Evolutionary conservation across 331 rosid species (phyloP), one percentile per base, ranked within the genome.

Genomic region (Phaseolus coccineus): DNA sequence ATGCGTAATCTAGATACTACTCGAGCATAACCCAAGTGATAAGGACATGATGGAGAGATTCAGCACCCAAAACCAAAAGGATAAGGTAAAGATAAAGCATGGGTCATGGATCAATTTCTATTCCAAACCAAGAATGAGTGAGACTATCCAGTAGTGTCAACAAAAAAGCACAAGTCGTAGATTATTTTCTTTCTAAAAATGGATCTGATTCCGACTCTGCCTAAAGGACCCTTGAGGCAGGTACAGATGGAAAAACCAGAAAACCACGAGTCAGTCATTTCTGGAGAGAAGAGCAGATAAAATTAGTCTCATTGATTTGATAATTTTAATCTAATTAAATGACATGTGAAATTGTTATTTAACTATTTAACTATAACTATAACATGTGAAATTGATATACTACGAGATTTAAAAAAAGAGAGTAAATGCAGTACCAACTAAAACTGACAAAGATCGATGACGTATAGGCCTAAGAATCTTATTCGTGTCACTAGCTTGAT

Each of bases 11-110:
- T 27, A 30, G 56, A 79, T 37, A 40, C 1, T 13, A 50, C 40
- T 64, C 13, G 47, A 70, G 64, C 65, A 35, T 48, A 59, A 71
- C 30, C 51, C 71, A 47, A 61, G 46, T 57, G 51, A 68, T 11
- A 68, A 16, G 77, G 55, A 58, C 7, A 13, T 40, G 53, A 10
- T 8, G n/a, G 37, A 31, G 50, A 33, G 59, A 48, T 76, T 62
- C 51, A 47, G 37, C 63, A 33, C 72, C 50, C 10, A 61, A 46
- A 59, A 46, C 69, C 55, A 46, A 27, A 66, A 51, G 75, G 62
- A 30, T 31, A 42, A 24, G 71, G 22, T 58, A 33, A 11, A 47
- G 8, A 47, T 69, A 22, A 8, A 48, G 74, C 16, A 75, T 46
- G 16, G 40, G 77, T 58, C 59, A 19, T 69, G 16, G 71, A 44